Conservation (phyloP, 345 rosid genomes). For the Acer saccharum region DNA sequence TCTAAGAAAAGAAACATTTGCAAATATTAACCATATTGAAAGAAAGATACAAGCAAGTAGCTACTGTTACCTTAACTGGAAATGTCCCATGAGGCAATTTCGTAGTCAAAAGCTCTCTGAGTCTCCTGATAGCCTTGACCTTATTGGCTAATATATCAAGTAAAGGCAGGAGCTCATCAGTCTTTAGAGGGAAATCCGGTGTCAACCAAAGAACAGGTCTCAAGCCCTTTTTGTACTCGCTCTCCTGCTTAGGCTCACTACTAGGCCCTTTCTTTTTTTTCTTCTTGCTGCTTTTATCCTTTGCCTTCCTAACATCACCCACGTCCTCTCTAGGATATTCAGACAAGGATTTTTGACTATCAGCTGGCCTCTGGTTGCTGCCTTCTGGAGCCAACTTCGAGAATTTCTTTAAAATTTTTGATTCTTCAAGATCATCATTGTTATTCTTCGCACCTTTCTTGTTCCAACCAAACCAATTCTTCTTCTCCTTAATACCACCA, state of each 20-base stretch:
- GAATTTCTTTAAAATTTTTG: constrained; percentile 65
- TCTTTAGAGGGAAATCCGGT: constrained; percentile 89
- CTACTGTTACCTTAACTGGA: constrained; percentile 83
- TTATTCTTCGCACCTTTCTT: constrained; percentile 66
- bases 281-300: constrained; percentile 77
- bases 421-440: constrained; percentile 64
- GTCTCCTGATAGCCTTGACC: constrained; percentile 95
- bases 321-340: constrained; percentile 61
- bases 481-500: constrained; percentile 75
- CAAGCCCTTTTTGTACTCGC: constrained; percentile 90
- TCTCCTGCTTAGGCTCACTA: constrained; percentile 70
- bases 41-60: neutral
- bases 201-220: constrained; percentile 97
- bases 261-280: constrained; percentile 71
- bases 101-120: constrained; percentile 97
- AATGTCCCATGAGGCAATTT: constrained; percentile 92
- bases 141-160: constrained; percentile 97
- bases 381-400: constrained; percentile 77
- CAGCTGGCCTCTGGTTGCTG: constrained; percentile 54
- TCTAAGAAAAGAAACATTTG: neutral
- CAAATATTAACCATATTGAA: neutral
- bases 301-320: constrained; percentile 65
- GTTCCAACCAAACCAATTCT: constrained; percentile 96
- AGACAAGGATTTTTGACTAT: constrained; percentile 58
- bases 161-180: constrained; percentile 90